Base-by-base conservation (phyloP, 1,139 yeast species). In the Yarrowia galli region DNA sequence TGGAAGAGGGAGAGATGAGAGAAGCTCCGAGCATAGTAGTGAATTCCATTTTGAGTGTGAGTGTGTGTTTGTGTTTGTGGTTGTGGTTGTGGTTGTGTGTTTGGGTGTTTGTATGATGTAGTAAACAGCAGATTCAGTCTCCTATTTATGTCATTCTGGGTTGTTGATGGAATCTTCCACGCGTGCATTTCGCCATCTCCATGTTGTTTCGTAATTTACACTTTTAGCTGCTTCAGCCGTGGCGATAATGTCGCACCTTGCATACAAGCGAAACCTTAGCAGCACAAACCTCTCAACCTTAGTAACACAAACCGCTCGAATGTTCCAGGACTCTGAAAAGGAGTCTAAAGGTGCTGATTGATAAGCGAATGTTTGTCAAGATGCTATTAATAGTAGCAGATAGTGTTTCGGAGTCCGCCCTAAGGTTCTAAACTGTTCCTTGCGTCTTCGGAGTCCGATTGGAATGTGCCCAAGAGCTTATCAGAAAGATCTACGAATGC, bases 191-290 rank as follows among this genome's bases (percentile, higher is more conserved):
- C 18, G 49, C 51, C 51, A 46, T 45, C 28, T 45, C n/a, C n/a
- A n/a, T n/a, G n/a, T n/a, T n/a, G 32, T 23, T 43, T 15, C 22
- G 16, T n/a, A 22, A 6, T 20, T 18, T n/a, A 43, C 16, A 9
- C n/a, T 22, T 42, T 13, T 23, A 23, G 18, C 15, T 25, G 15
- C 3, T 18, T 48, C 53, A 48, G 53, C 53, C 53, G 53, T 22
- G 28, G 53, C 53, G 53, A 48, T 28, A 48, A 48, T 28, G 16
- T 48, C 53, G 53, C 53, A 28, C 36, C 53, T 48, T 48, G 53
- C 53, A 48, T 48, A 22, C 28, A 46, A 46, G 2, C 8, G 12
- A 43, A 48, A 48, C 53, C n/a, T 48, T 48, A 12, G 53, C 36
- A 48, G 53, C 53, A 18, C 7, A 48, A 48, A 2, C 22, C 53